A percentile compares a stretch with the other conserved stretches of the same genome.
These are phyloP conservation scores for Vitis rotundifolia DNA, from an alignment of 164 flowering plant genomes.

Conservation along the genomic window DNA sequence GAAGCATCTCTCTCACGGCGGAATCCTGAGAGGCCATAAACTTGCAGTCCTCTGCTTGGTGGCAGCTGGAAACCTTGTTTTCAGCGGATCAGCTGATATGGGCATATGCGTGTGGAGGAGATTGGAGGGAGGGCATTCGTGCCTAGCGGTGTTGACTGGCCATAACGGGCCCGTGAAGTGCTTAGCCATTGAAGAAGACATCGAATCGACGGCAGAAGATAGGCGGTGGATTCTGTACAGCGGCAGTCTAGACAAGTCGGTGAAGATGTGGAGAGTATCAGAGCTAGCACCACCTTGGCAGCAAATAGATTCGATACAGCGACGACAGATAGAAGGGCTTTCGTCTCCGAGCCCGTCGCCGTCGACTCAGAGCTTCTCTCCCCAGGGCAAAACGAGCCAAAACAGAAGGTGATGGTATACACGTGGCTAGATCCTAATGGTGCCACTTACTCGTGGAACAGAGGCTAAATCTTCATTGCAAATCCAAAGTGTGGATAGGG, in stretches of 20 bases:
- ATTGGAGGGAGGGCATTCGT: conserved; percentile 20
- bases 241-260: conserved; percentile 49
- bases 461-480: too few species aligned
- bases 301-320: not conserved
- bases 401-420: too few species aligned
- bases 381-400: conserved; percentile 14
- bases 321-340: not conserved
- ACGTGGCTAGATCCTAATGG: too few species aligned
- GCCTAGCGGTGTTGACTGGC: conserved; percentile 32
- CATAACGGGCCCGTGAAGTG: conserved; percentile 52
- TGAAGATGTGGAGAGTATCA: conserved; percentile 50
- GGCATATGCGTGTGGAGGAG: conserved; percentile 55
- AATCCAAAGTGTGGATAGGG: too few species aligned
- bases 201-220: conserved; percentile 11
- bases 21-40: conserved; percentile 45
- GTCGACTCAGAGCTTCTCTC: conserved; percentile 17
- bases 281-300: conserved; percentile 16
- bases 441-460: too few species aligned
- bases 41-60: conserved; percentile 51
- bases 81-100: conserved; percentile 62
- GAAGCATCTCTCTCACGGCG: conserved; percentile 34
- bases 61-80: conserved; percentile 38
- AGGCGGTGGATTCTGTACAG: conserved; percentile 37
- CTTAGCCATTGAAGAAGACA: conserved; percentile 35
- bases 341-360: not conserved